Evolutionary conservation across 306 rosid species (phyloP).

Genomic region (Parietaria judaica): DNA sequence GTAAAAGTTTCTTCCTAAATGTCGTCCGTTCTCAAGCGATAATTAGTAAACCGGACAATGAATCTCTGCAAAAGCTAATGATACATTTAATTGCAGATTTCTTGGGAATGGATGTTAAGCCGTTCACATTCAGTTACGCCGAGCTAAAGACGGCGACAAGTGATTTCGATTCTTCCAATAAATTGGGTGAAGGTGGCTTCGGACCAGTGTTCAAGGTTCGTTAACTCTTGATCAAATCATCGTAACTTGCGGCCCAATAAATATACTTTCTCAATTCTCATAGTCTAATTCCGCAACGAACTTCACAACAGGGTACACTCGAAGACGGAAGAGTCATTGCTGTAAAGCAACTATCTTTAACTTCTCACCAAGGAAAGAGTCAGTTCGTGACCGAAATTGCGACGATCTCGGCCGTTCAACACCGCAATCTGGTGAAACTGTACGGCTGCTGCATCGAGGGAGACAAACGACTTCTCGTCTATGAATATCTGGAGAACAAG

Average conservation of each 20-base stretch:
- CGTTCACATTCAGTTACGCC: conserved; percentile 53
- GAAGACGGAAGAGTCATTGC: conserved; percentile 68
- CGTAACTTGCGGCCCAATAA: neutral
- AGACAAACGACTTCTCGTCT: conserved; percentile 58
- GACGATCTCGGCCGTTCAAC: conserved; percentile 78
- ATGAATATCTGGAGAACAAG: conserved; percentile 71
- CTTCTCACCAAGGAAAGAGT: conserved; percentile 72
- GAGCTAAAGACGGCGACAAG: conserved; percentile 57
- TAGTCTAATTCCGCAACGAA: neutral
- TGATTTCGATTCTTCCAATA: conserved; percentile 50
- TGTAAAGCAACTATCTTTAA: conserved; percentile 68
- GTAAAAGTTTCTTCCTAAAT: conserved; percentile 22
- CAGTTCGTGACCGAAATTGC: conserved; percentile 83
- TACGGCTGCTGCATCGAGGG: conserved; percentile 77
- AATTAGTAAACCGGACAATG: neutral
- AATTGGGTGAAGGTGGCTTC: conserved; percentile 86
- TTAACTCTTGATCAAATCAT: neutral
- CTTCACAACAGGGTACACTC: conserved; percentile 48
- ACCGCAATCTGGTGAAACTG: conserved; percentile 69
- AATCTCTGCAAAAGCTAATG: too few relatives aligned
- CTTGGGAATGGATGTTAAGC: conserved; percentile 55
- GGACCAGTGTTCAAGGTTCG: conserved; percentile 76
- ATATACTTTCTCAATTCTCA: conserved; percentile 9
- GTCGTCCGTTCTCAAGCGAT: neutral
- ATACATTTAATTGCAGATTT: conserved; percentile 37